Evolutionary conservation across 495 filamentous ascomycete species (phyloP).

Genomic region (Penicillium flavigenum): DNA sequence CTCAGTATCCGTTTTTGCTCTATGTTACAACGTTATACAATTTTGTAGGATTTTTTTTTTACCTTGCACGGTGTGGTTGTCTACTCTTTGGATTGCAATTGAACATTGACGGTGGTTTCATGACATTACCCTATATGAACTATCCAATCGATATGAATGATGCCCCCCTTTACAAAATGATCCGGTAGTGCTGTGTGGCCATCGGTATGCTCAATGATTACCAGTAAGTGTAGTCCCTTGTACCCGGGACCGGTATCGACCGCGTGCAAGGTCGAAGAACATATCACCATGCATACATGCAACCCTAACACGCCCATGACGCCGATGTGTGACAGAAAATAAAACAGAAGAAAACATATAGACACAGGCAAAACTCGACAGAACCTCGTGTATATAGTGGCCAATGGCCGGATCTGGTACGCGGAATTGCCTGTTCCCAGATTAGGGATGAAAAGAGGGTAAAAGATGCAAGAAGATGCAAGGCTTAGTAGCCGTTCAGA

Average conservation of each 20-base stretch:
- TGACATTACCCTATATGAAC: constrained; percentile 28
- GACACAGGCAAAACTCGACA: constrained; percentile 19
- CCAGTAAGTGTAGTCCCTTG: constrained; percentile 3
- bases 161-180: constrained; percentile 27
- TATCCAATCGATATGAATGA: constrained; percentile 22
- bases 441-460: constrained; percentile 1
- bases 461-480: constrained; percentile 9
- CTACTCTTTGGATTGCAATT: neutral
- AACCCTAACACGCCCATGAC: constrained; percentile 18
- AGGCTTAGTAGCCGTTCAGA: neutral
- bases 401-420: constrained; percentile 11
- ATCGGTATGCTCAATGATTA: constrained; percentile 7
- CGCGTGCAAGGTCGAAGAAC: constrained; percentile 4
- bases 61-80: neutral
- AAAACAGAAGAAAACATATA: constrained; percentile 18
- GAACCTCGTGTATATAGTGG: constrained; percentile 22
- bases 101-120: neutral
- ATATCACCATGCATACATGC: constrained; percentile 19
- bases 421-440: constrained; percentile 7
- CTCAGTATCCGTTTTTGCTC: too few species aligned
- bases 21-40: neutral
- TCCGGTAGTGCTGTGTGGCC: constrained; percentile 3
- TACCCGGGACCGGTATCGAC: constrained; percentile 12
- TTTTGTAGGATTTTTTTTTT: neutral
- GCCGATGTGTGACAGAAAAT: constrained; percentile 14